Conservation (phyloP, 805 yeast species). For the Starmerella stellata region DNA sequence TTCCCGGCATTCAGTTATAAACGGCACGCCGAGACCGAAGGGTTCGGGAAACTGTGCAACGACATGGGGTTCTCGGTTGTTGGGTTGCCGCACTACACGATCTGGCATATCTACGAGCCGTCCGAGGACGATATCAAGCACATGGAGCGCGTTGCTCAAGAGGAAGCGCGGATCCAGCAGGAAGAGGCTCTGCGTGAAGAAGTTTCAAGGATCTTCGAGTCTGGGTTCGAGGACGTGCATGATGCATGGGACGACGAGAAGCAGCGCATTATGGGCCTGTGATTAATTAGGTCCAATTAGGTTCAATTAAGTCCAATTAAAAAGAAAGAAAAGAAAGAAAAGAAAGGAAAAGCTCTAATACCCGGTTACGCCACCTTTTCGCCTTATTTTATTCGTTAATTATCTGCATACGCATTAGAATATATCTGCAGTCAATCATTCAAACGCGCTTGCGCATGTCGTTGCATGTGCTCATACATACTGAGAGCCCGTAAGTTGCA, state of each 20-base stretch:
- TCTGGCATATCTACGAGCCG: constrained; percentile 97
- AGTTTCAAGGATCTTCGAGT: constrained; percentile 37
- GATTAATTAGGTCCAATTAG: not conserved
- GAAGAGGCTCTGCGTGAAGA: constrained; percentile 23
- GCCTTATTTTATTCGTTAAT: not conserved
- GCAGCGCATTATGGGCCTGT: constrained; percentile 36
- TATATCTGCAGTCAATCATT: not conserved
- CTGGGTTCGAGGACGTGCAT: constrained; percentile 61
- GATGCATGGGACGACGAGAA: constrained; percentile 59
- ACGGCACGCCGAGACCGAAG: constrained; percentile 96
- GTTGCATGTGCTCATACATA: not conserved
- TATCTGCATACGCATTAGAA: not conserved
- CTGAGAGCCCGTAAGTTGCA: too few relatives aligned
- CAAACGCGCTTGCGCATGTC: not conserved
- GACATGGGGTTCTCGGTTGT: constrained; percentile 75
- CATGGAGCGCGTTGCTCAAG: constrained; percentile 28
- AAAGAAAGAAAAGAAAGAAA: not conserved
- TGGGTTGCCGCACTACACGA: constrained; percentile 89
- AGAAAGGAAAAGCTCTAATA: not conserved
- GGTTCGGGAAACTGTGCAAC: constrained; percentile 78
- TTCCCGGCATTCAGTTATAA: constrained; percentile 94
- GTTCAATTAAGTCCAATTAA: not conserved
- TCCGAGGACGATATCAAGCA: constrained; percentile 79
- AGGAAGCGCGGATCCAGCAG: constrained; percentile 25
- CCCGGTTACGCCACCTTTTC: not conserved